Conservation (phyloP, 306 rosid species). For the Medicago ruthenica region DNA sequence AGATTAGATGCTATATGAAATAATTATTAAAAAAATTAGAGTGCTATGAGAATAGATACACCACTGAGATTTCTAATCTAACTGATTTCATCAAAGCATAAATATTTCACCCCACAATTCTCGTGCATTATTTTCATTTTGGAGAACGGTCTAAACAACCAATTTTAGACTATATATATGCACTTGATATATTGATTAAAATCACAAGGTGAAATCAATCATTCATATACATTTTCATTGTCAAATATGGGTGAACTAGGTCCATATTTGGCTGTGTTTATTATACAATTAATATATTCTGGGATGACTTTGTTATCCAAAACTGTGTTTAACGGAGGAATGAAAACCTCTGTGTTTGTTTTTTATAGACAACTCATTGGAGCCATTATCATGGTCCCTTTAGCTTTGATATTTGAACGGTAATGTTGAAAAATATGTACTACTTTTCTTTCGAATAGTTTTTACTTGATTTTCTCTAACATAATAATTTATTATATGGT, state of each 20-base stretch:
- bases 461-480: constrained; percentile 18
- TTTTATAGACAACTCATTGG: constrained; percentile 60
- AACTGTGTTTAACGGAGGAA: constrained; percentile 60
- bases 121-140: constrained; percentile 15
- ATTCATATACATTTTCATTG: neutral
- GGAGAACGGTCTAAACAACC: neutral
- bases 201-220: constrained; percentile 16
- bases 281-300: constrained; percentile 54
- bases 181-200: constrained; percentile 17
- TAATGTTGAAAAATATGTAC: neutral
- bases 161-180: constrained; percentile 33
- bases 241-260: constrained; percentile 54
- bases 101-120: constrained; percentile 4
- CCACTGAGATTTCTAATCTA: constrained; percentile 42
- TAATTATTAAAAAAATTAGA: constrained; percentile 29
- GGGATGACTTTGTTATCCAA: constrained; percentile 62
- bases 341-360: constrained; percentile 53
- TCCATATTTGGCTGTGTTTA: constrained; percentile 59
- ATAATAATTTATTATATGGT: constrained; percentile 18
- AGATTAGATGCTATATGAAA: constrained; percentile 45
- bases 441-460: neutral
- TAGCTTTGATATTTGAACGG: constrained; percentile 56
- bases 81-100: neutral
- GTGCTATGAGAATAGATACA: constrained; percentile 58
- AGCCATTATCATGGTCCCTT: constrained; percentile 53